A percentile compares a stretch with the other conserved stretches of the same genome.
phyloP scores from a whole-genome alignment of 495 filamentous ascomycete species.

The Neurospora tetrasperma region DNA sequence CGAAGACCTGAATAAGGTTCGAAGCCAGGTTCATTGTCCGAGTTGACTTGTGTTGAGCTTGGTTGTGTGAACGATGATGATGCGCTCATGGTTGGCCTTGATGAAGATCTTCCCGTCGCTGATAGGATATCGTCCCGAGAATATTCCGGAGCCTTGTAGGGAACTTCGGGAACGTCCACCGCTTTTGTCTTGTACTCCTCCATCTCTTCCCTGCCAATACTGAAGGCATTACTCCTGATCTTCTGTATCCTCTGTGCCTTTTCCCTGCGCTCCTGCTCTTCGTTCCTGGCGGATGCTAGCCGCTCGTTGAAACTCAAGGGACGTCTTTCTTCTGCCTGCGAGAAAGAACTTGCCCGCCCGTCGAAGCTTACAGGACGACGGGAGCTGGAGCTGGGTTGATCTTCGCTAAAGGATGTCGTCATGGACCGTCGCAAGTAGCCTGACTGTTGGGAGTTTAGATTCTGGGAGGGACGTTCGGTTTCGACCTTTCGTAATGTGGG shows the following conservation, averaged over 20 bases:
- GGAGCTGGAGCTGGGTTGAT: slow-evolving; percentile 10
- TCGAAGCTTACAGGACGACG: slow-evolving; percentile 65
- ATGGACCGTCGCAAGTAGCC: slow-evolving; percentile 35
- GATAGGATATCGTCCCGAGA: slow-evolving; percentile 56
- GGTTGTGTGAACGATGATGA: not conserved
- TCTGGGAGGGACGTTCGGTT: slow-evolving; percentile 12
- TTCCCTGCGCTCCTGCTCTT: slow-evolving; percentile 47
- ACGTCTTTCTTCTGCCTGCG: slow-evolving; percentile 23
- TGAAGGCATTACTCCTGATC: slow-evolving; percentile 60
- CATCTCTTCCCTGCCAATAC: slow-evolving; percentile 53
- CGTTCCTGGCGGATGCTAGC: slow-evolving; percentile 55
- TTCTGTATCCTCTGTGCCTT: slow-evolving; percentile 43
- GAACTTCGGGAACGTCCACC: slow-evolving; percentile 40
- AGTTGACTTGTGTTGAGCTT: not conserved
- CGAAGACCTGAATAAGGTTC: slow-evolving; percentile 82
- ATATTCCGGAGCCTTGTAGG: slow-evolving; percentile 40
- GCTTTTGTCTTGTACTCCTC: slow-evolving; percentile 54
- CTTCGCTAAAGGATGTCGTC: slow-evolving; percentile 19
- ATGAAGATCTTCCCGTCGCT: not conserved
- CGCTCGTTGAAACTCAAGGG: slow-evolving; percentile 78
- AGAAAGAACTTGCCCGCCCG: slow-evolving; percentile 39
- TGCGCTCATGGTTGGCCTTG: not conserved
- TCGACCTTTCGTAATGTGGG: slow-evolving; percentile 34
- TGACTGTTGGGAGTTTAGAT: slow-evolving; percentile 6
- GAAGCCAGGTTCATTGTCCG: slow-evolving; percentile 39